Evolutionary conservation across 805 yeast species (phyloP), one percentile per base, ranked within the genome.

Genomic region (Candida mattraensis): DNA sequence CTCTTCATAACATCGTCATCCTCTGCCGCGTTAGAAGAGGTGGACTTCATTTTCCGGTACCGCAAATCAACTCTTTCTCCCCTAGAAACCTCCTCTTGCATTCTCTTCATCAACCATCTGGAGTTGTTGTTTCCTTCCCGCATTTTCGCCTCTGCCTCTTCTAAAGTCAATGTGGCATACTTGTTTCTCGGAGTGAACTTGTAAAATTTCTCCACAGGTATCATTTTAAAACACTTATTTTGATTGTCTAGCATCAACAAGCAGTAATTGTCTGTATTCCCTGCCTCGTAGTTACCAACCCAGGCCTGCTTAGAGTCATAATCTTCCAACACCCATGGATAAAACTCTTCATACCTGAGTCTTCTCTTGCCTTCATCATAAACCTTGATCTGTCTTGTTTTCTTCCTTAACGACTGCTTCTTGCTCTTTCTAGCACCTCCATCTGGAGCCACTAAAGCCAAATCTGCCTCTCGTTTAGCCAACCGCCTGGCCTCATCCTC

Each of bases 311-410:
- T 74, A 29, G 95, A 96, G 54, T 88, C 96, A 59, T 85, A 91
- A 63, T 93, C 99, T 64, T 93, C 99, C 71, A 93, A 67, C 12
- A 93, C 95, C 99, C 99, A 93, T 0, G 99, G 99, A 53, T 86
- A 91, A 59, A 83, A 87, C 63, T 93, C 99, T 64, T 93, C 99
- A 57, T 91, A 93, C 56, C 98, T 72, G 44, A 93, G 67, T 54
- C 79, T 83, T 44, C 91, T 74, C 42, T 87, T 89, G 7, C 76
- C 76, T 50, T 89, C 98, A 53, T 87, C 87, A 57, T 87, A 78
- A 18, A 82, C 75, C 48, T 75, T 80, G 13, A 87, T 77, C 60
- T 89, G 96, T 51, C 89, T 76, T 2, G 97, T 88, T 58, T 88
- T 88, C 47, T 85, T 76, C 56, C 82, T 83, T 54, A 80, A 65